Conservation (phyloP, 768 basidiomycete genomes). For the Pisolithus orientalis region DNA sequence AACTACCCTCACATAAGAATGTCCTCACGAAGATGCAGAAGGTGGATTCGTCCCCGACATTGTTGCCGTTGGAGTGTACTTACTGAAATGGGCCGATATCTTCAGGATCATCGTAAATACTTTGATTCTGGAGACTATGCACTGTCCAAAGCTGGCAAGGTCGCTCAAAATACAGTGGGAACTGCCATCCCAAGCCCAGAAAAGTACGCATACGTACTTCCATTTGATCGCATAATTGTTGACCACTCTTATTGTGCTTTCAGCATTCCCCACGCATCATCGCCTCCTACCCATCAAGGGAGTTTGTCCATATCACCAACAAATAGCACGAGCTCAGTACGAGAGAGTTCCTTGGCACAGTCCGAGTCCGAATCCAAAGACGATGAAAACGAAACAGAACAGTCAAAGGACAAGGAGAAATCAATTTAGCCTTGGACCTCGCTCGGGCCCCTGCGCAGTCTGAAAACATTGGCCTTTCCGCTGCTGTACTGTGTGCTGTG, state of each 20-base stretch:
- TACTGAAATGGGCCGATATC: slow-evolving; percentile 5
- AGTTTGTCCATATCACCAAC: slow-evolving; percentile 71
- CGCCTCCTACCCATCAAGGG: slow-evolving; percentile 52
- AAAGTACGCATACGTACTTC: slow-evolving; percentile 51
- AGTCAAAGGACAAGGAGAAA: slow-evolving; percentile 8
- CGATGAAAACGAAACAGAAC: slow-evolving; percentile 8
- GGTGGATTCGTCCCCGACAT: slow-evolving; percentile 37
- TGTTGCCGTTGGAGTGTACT: slow-evolving; percentile 1
- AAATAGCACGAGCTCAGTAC: slow-evolving; percentile 57
- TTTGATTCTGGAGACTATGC: slow-evolving; percentile 99
- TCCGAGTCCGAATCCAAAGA: slow-evolving; percentile 20
- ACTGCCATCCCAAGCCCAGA: slow-evolving; percentile 98
- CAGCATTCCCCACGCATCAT: slow-evolving; percentile 89
- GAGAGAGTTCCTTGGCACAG: slow-evolving; percentile 45
- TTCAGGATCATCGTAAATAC: slow-evolving; percentile 87
- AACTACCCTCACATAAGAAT: slow-evolving; percentile 91
- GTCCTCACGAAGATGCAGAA: slow-evolving; percentile 92
- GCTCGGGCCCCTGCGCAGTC: neutral
- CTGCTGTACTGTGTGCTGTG: no score
- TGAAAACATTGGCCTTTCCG: neutral
- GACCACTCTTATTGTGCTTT: slow-evolving; percentile 2
- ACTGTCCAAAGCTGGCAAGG: slow-evolving; percentile 88
- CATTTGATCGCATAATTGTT: neutral
- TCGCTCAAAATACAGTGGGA: slow-evolving; percentile 84
- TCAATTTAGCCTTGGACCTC: slow-evolving; percentile 10